Evolutionary conservation across 164 flowering plant species (phyloP), one percentile per base, ranked within the genome.

Genomic region (Macadamia integrifolia): DNA sequence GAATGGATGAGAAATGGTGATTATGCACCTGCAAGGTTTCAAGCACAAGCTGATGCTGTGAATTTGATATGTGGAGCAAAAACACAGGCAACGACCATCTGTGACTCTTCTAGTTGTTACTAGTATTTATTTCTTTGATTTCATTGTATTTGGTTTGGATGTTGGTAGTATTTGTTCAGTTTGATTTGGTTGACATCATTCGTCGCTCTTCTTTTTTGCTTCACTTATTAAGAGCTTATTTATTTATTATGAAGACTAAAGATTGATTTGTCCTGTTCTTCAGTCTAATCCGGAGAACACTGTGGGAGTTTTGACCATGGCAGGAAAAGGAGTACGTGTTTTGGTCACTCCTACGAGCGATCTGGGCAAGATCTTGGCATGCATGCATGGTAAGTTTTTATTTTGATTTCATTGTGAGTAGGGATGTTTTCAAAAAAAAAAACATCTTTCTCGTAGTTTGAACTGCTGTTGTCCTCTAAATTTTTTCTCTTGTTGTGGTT

Each of bases 1-100:
- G 99, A 95, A 57, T 95, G 96, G 96, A 92, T 90, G 92, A 80
- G 98, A 15, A 95, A 92, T 65, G 97, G 99, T 0, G 99, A 95
- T 77, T 95, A 92, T 75, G 71, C 88, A 29, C 97, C 96, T 4
- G 76, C 82, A 17, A 72, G 99, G 68, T 87, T 95, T 69, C 93
- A 87, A 72, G 96, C 97, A 63, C 99, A 90, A 78, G 82, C 91
- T 3, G 97, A 91, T 50, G 98, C 98, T 15, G 90, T 94, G 59
- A 94, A 87, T 81, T 88, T 92, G 50, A 90, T 94, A 10, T 92
- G 97, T 60, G 97, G 97, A 10, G 93, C 97, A 53, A 94, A 94
- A 80, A 91, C 96, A 12, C 97, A 89, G 88, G 96, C 84, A 57
- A 18, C 23, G 23, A 23, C 23, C 23, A 23, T 23, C 23, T 23